A percentile compares a stretch with the other conserved stretches of the same genome.
These are phyloP conservation scores for Neocucurbitaria cava DNA, from an alignment of 2,329 filamentous ascomycete species.

Conservation along the genomic window DNA sequence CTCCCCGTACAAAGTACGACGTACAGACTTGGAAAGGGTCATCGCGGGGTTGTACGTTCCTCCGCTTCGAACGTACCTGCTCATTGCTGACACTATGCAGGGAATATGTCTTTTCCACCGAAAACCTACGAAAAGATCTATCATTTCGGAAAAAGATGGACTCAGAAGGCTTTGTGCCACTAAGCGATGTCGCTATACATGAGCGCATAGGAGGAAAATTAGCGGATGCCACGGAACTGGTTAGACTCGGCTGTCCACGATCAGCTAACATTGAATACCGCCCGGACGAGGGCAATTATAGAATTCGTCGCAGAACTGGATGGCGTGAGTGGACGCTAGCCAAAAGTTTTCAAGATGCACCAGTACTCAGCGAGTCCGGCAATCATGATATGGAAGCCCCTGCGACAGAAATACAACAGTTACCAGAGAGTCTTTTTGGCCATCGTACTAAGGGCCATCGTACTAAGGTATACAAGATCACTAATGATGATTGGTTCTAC, in stretches of 20 bases:
- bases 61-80: neutral
- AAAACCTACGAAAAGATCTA: neutral
- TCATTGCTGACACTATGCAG: neutral
- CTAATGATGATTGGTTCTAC: neutral
- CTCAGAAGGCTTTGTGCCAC: neutral
- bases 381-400: neutral
- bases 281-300: neutral
- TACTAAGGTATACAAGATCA: neutral
- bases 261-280: neutral
- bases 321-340: neutral
- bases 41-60: neutral
- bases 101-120: neutral
- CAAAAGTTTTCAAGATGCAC: neutral
- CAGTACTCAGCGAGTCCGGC: neutral
- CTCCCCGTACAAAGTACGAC: no score
- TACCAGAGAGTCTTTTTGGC: no score
- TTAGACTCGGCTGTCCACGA: neutral
- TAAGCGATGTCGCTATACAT: neutral
- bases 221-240: neutral
- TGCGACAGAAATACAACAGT: neutral
- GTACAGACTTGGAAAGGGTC: neutral
- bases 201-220: neutral
- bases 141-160: neutral
- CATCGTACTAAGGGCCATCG: no score
- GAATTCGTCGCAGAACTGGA: neutral